Evolutionary conservation across 208 protist species (phyloP).

Genomic region (Hexamita inflata): DNA sequence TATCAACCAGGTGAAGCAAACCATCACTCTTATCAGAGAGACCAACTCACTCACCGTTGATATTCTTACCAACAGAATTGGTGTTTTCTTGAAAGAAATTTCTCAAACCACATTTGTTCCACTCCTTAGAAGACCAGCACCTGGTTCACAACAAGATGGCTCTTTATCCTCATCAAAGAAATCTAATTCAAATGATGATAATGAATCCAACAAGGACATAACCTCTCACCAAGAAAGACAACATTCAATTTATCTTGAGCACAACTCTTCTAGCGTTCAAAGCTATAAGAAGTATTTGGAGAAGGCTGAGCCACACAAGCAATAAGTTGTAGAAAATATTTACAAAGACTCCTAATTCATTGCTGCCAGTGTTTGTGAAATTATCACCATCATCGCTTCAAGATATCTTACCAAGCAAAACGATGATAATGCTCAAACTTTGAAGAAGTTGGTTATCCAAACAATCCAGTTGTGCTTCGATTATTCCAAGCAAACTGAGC

Average conservation of each 20-base stretch:
- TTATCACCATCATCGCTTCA: constrained; percentile 45
- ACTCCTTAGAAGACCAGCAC: not conserved
- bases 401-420: constrained; percentile 29
- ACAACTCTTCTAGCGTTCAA: not conserved
- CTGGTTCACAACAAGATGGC: not conserved
- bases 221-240: not conserved
- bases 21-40: not conserved
- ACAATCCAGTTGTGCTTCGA: constrained; percentile 42
- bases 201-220: not conserved
- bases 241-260: constrained; percentile 11
- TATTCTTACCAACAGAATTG: not conserved
- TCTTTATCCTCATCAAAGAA: constrained; percentile 2
- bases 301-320: constrained; percentile 17
- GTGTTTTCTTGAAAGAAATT: not conserved
- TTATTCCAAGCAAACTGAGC: not conserved
- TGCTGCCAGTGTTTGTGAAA: constrained; percentile 48
- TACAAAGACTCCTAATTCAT: constrained; percentile 46
- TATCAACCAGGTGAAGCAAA: constrained; percentile 50
- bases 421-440: constrained; percentile 11
- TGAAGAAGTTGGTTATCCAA: constrained; percentile 25
- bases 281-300: constrained; percentile 32
- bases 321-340: constrained; percentile 36
- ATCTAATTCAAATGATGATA: constrained; percentile 8
- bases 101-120: not conserved
- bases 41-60: not conserved